A percentile compares a stretch with the other conserved stretches of the same genome.
Evolutionary conservation across 306 rosid genomes (phyloP).

Genomic region (Medicago truncatula): MtrunA17r5.0-ANR NC_053042.1:22340501-22341000

Average conservation of each 20-base stretch:
- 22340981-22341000: background rate
- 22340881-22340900: background rate
- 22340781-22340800: background rate
- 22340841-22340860: background rate
- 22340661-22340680: slow-evolving; percentile 61
- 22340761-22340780: background rate
- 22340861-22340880: background rate
- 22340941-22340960: background rate
- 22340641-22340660: slow-evolving; percentile 26
- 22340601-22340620: slow-evolving; percentile 6
- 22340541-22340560: slow-evolving; percentile 95
- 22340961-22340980: background rate
- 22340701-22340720: slow-evolving; percentile 61
- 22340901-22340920: slow-evolving; percentile 7
- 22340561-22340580: slow-evolving; percentile 83
- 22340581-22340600: slow-evolving; percentile 85
- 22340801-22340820: background rate
- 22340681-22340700: slow-evolving; percentile 82
- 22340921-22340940: background rate
- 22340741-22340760: slow-evolving; percentile 67
- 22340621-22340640: background rate
- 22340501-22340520: slow-evolving; percentile 87
- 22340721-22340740: slow-evolving; percentile 77
- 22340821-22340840: background rate
- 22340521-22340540: slow-evolving; percentile 83